A percentile compares a stretch with the other conserved stretches of the same genome.
phyloP scores from a whole-genome alignment of 148 eudicot genomes.

The Linanthus parryae region DNA sequence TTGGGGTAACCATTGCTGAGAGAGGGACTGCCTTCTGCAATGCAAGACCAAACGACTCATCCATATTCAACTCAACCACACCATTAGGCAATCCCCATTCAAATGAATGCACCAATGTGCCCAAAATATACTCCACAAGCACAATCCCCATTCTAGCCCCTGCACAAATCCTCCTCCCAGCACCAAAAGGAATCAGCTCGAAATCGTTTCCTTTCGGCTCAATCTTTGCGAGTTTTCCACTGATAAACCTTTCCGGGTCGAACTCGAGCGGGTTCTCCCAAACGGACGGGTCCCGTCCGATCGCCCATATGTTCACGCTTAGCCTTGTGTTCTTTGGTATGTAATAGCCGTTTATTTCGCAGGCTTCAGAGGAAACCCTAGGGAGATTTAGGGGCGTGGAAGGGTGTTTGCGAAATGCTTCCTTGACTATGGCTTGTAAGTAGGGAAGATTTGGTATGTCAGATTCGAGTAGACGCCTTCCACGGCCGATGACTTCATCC shows the following conservation, averaged over 20 bases:
- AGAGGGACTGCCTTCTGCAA: conserved; percentile 10
- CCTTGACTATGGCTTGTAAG: conserved; percentile 31
- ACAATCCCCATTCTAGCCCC: conserved; percentile 31
- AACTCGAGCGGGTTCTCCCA: conserved; percentile 32
- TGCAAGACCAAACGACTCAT: conserved; percentile 6
- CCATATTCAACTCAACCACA: conserved; percentile 17
- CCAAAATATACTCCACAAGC: conserved; percentile 27
- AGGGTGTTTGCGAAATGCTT: conserved; percentile 32
- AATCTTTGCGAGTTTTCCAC: conserved; percentile 4
- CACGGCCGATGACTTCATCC: conserved; percentile 15
- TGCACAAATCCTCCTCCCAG: conserved; percentile 44
- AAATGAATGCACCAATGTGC: conserved; percentile 28
- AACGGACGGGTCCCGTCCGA: conserved; percentile 25
- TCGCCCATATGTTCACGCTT: conserved; percentile 33
- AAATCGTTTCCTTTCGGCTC: conserved; percentile 29
- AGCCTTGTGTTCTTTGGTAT: conserved; percentile 28
- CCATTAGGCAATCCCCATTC: conserved; percentile 27
- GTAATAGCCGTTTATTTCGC: conserved; percentile 23
- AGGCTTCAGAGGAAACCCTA: conserved; percentile 9
- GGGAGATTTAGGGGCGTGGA: conserved; percentile 27
- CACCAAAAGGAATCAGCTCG: conserved; percentile 36
- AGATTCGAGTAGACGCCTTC: conserved; percentile 23
- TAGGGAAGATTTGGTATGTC: conserved; percentile 30
- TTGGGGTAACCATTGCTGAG: not conserved
- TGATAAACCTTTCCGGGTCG: conserved; percentile 30